Conservation (phyloP, 306 rosid species). For the Lupinus albus region DNA sequence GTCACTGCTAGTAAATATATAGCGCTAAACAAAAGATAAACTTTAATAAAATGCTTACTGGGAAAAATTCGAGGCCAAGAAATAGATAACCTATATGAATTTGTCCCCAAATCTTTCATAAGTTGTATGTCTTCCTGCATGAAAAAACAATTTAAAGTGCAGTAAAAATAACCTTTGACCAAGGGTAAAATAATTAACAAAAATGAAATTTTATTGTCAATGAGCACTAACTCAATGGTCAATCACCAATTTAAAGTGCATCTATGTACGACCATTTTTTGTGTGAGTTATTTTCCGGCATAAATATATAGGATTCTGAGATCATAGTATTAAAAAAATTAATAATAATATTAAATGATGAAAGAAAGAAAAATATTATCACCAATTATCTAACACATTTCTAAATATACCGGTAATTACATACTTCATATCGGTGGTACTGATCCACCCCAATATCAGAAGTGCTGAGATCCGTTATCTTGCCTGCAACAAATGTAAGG, state of each 20-base stretch:
- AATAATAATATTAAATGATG: no score
- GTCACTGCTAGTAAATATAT: background rate
- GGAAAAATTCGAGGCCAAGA: conserved; percentile 92
- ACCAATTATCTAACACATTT: background rate
- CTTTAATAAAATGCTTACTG: conserved; percentile 47
- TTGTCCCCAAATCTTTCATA: conserved; percentile 89
- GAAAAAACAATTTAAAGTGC: background rate
- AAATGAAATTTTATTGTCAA: background rate
- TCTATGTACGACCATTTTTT: no score
- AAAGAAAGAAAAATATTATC: background rate
- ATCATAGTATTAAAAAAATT: no score
- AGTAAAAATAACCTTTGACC: background rate
- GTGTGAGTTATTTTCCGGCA: no score
- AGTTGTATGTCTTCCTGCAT: conserved; percentile 76
- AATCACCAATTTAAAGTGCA: no score
- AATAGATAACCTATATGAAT: conserved; percentile 89
- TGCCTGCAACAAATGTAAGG: conserved; percentile 56
- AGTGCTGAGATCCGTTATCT: conserved; percentile 62
- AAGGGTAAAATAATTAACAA: conserved; percentile 2
- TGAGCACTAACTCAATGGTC: no score
- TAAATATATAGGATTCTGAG: no score
- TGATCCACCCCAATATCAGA: conserved; percentile 88
- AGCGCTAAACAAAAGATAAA: background rate
- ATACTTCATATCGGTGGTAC: conserved; percentile 69
- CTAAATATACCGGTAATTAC: conserved; percentile 20